Conservation (phyloP, 176 grass and related monocot genomes). For the Eleusine indica region DNA sequence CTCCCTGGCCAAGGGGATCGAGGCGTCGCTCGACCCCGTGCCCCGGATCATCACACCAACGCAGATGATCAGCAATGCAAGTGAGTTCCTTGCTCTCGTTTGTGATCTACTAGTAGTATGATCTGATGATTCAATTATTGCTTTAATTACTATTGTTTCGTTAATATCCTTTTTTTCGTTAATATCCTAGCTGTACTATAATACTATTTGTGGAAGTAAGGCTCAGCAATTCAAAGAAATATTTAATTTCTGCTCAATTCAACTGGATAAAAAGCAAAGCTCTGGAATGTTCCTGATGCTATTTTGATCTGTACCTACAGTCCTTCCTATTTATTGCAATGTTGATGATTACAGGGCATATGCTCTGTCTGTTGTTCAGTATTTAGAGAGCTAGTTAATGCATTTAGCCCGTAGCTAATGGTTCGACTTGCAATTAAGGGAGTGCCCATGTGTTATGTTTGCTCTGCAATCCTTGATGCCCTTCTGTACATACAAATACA, state of each 20-base stretch:
- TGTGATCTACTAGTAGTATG: background rate
- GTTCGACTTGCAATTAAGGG: background rate
- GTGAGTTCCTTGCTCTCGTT: conserved; percentile 44
- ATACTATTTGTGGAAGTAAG: background rate
- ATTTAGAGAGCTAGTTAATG: conserved; percentile 30
- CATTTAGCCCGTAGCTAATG: background rate
- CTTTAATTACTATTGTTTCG: background rate
- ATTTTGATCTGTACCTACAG: conserved; percentile 12
- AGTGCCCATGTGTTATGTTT: conserved; percentile 26
- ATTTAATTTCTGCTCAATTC: conserved; percentile 7
- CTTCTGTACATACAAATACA: background rate
- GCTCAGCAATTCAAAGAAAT: background rate
- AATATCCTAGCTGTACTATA: background rate
- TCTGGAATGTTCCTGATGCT: conserved; percentile 21
- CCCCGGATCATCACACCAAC: conserved; percentile 92
- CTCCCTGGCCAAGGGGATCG: conserved; percentile 95
- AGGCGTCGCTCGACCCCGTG: conserved; percentile 75
- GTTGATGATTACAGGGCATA: conserved; percentile 1
- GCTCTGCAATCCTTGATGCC: background rate
- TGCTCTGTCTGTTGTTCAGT: conserved; percentile 25
- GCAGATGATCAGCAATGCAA: conserved; percentile 90
- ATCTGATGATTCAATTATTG: background rate
- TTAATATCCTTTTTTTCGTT: too few species aligned
- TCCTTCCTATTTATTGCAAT: background rate
- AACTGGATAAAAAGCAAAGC: conserved; percentile 1